These are phyloP conservation scores for Monosporozyma unispora DNA, from an alignment of 805 yeast genomes.

Conservation along the genomic window DNA sequence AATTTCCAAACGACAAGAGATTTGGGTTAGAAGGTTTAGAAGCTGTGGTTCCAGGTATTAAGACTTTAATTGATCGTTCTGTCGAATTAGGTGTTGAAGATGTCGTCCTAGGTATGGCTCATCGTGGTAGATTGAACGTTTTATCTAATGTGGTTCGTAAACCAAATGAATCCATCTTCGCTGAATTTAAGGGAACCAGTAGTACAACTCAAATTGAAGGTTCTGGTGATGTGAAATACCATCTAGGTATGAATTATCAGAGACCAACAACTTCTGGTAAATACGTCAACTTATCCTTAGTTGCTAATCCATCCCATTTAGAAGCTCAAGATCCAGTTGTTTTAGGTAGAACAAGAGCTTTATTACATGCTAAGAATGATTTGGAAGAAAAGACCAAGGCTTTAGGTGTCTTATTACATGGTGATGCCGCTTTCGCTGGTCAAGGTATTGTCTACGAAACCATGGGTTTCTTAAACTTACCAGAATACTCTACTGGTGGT, in stretches of 20 bases:
- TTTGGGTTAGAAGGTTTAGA: constrained; percentile 99
- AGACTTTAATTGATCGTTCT: constrained; percentile 86
- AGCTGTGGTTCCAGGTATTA: constrained; percentile 92
- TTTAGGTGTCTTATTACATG: constrained; percentile 86
- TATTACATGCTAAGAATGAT: constrained; percentile 85
- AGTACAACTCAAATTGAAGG: constrained; percentile 74
- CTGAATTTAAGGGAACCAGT: constrained; percentile 83
- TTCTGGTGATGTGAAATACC: constrained; percentile 98
- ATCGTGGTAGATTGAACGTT: constrained; percentile 97
- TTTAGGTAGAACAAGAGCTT: constrained; percentile 94
- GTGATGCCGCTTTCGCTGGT: constrained; percentile 98
- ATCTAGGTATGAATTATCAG: constrained; percentile 97
- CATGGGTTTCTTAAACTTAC: constrained; percentile 85
- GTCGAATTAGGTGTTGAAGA: constrained; percentile 92
- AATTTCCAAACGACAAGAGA: constrained; percentile 97
- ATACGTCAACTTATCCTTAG: constrained; percentile 87
- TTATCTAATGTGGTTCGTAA: constrained; percentile 96
- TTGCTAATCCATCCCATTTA: constrained; percentile 97
- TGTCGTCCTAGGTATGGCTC: constrained; percentile 98
- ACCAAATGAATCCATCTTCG: constrained; percentile 95
- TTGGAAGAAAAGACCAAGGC: constrained; percentile 78
- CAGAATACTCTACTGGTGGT: constrained; percentile 98
- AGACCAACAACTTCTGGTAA: constrained; percentile 99
- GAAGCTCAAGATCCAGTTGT: constrained; percentile 99
- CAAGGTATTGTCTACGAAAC: constrained; percentile 99